Evolutionary conservation across 768 basidiomycete species (phyloP), one percentile per base, ranked within the genome.

Genomic region (Dictyophora rubrovolvata): DNA sequence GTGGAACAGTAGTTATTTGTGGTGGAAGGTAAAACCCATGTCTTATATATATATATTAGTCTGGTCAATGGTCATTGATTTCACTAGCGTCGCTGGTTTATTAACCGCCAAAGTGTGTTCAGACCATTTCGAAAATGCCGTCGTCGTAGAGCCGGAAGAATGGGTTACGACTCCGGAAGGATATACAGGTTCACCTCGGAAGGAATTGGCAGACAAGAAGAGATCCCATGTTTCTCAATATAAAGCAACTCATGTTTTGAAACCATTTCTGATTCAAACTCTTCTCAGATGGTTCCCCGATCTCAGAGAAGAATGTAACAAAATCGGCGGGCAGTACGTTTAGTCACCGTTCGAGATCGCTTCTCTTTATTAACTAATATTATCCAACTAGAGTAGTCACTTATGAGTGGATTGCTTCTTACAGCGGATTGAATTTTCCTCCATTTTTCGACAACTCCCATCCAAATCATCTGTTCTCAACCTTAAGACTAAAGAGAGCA

Each of bases 81-180:
- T 3, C 18, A 51, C n/a, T n/a, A 70, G 69, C 46, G 60, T 70
- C 18, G 64, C 64, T 4, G 69, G 69, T 21, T 58, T 70, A 14
- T 51, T 69, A 3, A 49, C 66, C 3, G 69, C 67, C 0, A 59
- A 65, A 21, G 64, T 68, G 7, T 70, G 69, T 48, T 59, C 63
- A 11, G 63, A 67, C 55, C 68, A 68, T 55, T 70, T 68, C 53
- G 64, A 68, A 34, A 48, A 62, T 12, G n/a, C n/a, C 50, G 35
- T 70, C n/a, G 62, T 70, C 11, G 61, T 70, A 17, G 69, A 70
- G n/a, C 22, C 52, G 10, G 69, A 69, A 54, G 61, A 35, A 34
- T 66, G 67, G 67, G 28, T 63, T 9, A 50, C 48, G 12, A 63
- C 56, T 12, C 58, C 62, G 22, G 65, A 63, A 11, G 66, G 42